Evolutionary conservation across 352 stramenopile genomes (phyloP), one percentile per base, ranked within the genome.

Genomic region (Discostella stelligera): DNA sequence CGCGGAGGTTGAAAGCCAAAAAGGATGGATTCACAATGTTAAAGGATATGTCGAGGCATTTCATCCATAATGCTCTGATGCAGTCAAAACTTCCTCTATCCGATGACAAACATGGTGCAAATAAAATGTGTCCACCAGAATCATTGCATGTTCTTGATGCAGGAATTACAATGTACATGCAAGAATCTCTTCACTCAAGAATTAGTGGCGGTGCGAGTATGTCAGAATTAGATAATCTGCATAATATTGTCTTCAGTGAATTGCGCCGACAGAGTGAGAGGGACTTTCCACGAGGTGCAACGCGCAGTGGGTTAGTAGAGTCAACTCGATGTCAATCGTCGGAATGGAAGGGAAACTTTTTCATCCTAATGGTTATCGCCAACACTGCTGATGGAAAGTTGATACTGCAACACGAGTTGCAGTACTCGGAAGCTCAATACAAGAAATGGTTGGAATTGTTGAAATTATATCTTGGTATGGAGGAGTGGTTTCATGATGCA

Each of bases 121-220:
- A 62, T 41, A 32, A 23, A 41, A 71, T 71, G 63, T 53, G 16
- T 11, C 63, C 63, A 3, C 63, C 63, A 21, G 49, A 71, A 14
- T 14, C 61, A 6, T 11, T 71, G 0, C 63, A 71, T 14, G 44
- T 20, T 1, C 54, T 27, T 3, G 63, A 20, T 23, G 21, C 16
- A n/a, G 63, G 63, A 39, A 16, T 62, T 9, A 71, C 52, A 2
- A 60, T 41, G 16, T 71, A 71, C 48, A 71, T 62, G 50, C 44
- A 62, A 3, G 10, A 37, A 13, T 60, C 32, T 6, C 16, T 71
- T 0, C 20, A 4, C 3, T 60, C n/a, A 32, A 60, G 20, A n/a
- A n/a, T n/a, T n/a, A n/a, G n/a, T n/a, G n/a, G n/a, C n/a, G n/a
- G n/a, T n/a, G n/a, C n/a, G n/a, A n/a, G n/a, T n/a, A n/a, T n/a